phyloP scores from a whole-genome alignment of 108 stramenopile species.

The Fragilaria radians region DNA sequence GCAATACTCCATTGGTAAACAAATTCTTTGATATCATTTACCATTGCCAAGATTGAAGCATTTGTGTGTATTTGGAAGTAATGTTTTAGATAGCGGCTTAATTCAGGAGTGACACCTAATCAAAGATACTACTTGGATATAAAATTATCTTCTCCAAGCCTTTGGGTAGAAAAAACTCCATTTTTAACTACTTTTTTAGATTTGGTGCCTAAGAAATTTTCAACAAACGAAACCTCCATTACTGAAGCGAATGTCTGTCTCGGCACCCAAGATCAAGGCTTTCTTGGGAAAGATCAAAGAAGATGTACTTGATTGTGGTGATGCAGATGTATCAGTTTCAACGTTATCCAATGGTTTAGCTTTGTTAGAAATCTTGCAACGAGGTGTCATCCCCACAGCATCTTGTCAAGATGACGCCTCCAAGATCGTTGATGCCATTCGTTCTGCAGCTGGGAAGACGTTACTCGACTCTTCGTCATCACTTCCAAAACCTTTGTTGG shows the following conservation, averaged over 20 bases:
- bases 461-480: slow-evolving; percentile 12
- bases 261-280: slow-evolving; percentile 24
- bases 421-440: slow-evolving; percentile 16
- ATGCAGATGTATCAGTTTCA: neutral
- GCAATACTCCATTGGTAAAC: no score
- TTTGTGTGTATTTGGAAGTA: no score
- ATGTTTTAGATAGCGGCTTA: no score
- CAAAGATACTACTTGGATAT: no score
- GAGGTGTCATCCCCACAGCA: slow-evolving; percentile 21
- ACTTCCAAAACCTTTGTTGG: slow-evolving; percentile 31
- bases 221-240: no score
- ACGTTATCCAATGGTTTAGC: neutral
- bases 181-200: no score
- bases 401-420: slow-evolving; percentile 4
- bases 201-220: no score
- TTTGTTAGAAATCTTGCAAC: slow-evolving; percentile 25
- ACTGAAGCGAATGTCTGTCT: neutral
- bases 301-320: slow-evolving; percentile 3
- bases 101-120: no score
- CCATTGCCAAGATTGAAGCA: no score
- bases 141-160: no score
- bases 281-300: slow-evolving; percentile 18
- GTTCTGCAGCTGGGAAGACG: slow-evolving; percentile 23
- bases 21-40: no score
- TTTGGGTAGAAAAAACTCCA: no score